Base-by-base conservation (phyloP, 306 rosid genomes). In the Hippophae rhamnoides region DNA sequence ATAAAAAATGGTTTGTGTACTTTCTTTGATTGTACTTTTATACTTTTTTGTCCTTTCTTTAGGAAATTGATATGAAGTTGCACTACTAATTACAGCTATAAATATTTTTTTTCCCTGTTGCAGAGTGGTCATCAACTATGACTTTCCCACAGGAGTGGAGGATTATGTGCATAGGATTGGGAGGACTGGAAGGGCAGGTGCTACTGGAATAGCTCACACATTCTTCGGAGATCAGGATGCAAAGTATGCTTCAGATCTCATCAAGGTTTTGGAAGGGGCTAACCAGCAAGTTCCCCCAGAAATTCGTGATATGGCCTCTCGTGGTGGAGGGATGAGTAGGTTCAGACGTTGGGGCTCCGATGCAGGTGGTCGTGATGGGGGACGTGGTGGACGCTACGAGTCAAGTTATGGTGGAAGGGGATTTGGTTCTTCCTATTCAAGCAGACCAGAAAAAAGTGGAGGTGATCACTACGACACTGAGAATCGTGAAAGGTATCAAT, bases 151-250 rank as follows among this genome's bases (percentile, higher is more conserved):
- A n/a, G 99, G 99, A 56, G 99, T 93, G 54, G 99, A 93, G 82
- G 99, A 93, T 69, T 93, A 93, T 84, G 99, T 93, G 47, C 97
- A 93, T 68, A 93, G 99, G 82, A 93, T 93, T 75, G 99, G 99
- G 68, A 86, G 99, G 70, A 93, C 99, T 11, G 99, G 99, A 61
- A 86, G 99, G 72, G 99, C 99, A 50, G 99, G 99, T 53, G 99
- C 99, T 59, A 88, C 94, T 57, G 99, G 99, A 45, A 3, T 86
- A 63, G 99, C 99, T 23, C 84, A 78, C 76, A 93, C 99, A 47
- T 93, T 93, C 71, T 84, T 93, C 10, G 97, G 89, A 41, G 99
- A 93, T 56, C 97, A 93, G 69, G 99, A 93, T 74, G 90, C 94
- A 11, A 93, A 81, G 77, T 66, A 93, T 79, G 97, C 97, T 23